phyloP scores from a whole-genome alignment of 139 green algal genomes.

The Coccomyxa sp. region DNA sequence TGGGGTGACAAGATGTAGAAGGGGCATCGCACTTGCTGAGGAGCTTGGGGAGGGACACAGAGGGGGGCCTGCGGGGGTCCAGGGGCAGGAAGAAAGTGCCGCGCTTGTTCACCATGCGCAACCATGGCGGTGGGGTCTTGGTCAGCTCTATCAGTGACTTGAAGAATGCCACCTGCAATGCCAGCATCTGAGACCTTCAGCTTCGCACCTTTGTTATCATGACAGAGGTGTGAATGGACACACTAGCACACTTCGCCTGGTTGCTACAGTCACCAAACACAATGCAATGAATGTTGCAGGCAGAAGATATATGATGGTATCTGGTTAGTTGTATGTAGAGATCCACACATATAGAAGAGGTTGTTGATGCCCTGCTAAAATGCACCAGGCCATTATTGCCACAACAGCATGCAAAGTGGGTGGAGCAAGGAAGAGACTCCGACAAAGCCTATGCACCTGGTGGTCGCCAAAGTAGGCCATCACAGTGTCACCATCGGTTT shows the following conservation, averaged over 20 bases:
- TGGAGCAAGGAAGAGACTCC: not conserved
- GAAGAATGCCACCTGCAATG: constrained; percentile 29
- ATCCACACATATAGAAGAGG: too few relatives aligned
- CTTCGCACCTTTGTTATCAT: too few relatives aligned
- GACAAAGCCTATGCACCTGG: constrained; percentile 23
- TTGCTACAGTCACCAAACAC: too few relatives aligned
- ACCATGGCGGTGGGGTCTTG: constrained; percentile 15
- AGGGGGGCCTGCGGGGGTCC: constrained; percentile 11
- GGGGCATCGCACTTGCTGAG: constrained; percentile 3
- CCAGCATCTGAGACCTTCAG: not conserved
- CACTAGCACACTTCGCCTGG: too few relatives aligned
- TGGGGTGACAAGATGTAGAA: too few relatives aligned
- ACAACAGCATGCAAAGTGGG: not conserved
- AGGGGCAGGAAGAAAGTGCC: constrained; percentile 47
- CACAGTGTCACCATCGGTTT: constrained; percentile 3
- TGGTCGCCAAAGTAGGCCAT: constrained; percentile 37
- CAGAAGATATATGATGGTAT: too few relatives aligned
- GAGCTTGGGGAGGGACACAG: constrained; percentile 29
- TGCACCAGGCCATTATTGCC: too few relatives aligned
- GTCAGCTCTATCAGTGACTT: constrained; percentile 24
- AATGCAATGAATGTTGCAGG: too few relatives aligned
- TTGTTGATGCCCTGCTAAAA: too few relatives aligned
- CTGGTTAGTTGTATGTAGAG: too few relatives aligned
- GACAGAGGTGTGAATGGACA: too few relatives aligned
- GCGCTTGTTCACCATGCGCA: constrained; percentile 34